Base-by-base conservation (phyloP, 2,329 filamentous ascomycete genomes). In the Claviceps humidiphila region DNA sequence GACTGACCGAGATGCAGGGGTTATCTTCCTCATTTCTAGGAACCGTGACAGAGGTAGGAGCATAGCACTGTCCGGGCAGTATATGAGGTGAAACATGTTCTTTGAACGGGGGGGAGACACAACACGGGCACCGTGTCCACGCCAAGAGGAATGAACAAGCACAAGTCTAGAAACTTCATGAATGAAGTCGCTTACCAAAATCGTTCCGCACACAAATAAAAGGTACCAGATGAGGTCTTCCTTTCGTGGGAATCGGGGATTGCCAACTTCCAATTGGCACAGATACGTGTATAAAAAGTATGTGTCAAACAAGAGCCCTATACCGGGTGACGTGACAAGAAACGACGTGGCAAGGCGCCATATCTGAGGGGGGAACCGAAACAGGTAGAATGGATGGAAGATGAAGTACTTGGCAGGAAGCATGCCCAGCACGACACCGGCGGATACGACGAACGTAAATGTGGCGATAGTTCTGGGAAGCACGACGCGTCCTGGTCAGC, bases 181-280 rank as follows among this genome's bases (percentile, higher is more conserved):
- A 49, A 13, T 5, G 17, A 42, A 42, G 30, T 43, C 59, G 74
- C 89, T 82, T 88, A 95, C 89, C 74, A 89, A 64, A 58, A 93
- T 91, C 62, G 84, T 70, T 50, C 71, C 69, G 59, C 78, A 75
- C 60, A 90, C 77, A 64, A 93, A 93, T 54, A 83, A 69, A 60
- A 94, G 71, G 65, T 94, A 95, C 71, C 83, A 83, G 56, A 93
- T 75, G 60, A 93, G 79, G 65, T 93, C 86, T 63, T 88, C 89
- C 53, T 85, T 85, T 58, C 78, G 76, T 43, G 75, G 70, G 66
- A 95, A 91, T 54, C 87, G 81, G 51, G 83, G 70, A 56, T 85
- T 86, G 57, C 77, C 76, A 43, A 70, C 76, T 72, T 95, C 90
- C 49, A 95, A 72, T 58, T 82, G 78, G 63, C 79, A 85, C 60